Evolutionary conservation across 305 asterid species (phyloP).

Genomic region (Fraxinus baroniana): DNA sequence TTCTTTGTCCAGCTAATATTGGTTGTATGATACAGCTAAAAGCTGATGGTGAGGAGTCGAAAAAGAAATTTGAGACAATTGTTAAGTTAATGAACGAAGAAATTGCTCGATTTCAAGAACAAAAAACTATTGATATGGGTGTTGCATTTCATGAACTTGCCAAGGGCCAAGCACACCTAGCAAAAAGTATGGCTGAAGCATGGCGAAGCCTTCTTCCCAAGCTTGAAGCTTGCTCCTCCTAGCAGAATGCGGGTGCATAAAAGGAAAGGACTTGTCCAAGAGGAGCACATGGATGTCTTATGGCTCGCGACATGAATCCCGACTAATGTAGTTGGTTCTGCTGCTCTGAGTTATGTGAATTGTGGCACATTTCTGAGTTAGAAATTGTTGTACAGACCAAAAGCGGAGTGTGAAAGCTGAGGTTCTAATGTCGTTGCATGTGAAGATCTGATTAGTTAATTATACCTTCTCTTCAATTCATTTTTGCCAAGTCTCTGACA

Average conservation of each 20-base stretch:
- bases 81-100: conserved; percentile 86
- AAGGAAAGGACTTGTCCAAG: not conserved
- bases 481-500: not conserved
- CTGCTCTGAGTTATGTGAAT: conserved; percentile 2
- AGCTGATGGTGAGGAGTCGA: conserved; percentile 82
- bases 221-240: conserved; percentile 73
- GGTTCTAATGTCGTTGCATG: conserved; percentile 16
- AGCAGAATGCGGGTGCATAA: not conserved
- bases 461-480: not conserved
- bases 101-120: conserved; percentile 82
- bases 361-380: conserved; percentile 22
- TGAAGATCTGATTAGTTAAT: conserved; percentile 13
- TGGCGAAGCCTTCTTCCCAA: conserved; percentile 98
- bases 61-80: conserved; percentile 65
- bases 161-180: conserved; percentile 76
- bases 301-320: not conserved
- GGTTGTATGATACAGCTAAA: conserved; percentile 55
- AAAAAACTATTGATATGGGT: conserved; percentile 87
- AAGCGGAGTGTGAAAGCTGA: not conserved
- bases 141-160: conserved; percentile 92
- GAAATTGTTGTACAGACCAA: conserved; percentile 32
- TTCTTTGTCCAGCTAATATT: conserved; percentile 17
- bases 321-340: not conserved
- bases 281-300: not conserved
- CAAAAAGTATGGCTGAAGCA: conserved; percentile 74